phyloP scores from a whole-genome alignment of 225 moss, liverwort and hornwort genomes.

The Pseudoscleropodium purum region DNA sequence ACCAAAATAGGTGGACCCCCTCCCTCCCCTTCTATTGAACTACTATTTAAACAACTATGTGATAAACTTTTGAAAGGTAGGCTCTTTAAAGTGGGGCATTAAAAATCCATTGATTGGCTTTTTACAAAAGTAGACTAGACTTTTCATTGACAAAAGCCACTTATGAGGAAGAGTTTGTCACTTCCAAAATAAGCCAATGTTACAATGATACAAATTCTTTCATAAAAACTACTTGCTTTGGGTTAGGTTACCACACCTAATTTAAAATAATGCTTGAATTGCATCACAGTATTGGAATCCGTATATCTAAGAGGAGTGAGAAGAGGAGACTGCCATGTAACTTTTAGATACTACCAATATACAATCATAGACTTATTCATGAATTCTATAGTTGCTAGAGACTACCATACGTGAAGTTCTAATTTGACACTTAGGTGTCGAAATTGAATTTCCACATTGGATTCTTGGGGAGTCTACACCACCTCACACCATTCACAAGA shows the following conservation, averaged over 20 bases:
- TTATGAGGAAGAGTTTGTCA: background rate
- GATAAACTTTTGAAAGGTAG: background rate
- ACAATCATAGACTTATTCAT: too few relatives aligned
- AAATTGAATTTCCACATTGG: too few relatives aligned
- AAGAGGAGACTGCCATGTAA: too few relatives aligned
- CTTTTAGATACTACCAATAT: too few relatives aligned
- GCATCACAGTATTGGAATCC: background rate
- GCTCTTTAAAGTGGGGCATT: background rate
- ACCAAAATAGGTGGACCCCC: fast-evolving
- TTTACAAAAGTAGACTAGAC: fast-evolving
- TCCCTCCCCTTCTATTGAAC: background rate
- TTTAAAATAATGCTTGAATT: too few relatives aligned
- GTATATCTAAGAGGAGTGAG: fast-evolving
- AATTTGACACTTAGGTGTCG: too few relatives aligned
- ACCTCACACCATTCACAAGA: too few relatives aligned
- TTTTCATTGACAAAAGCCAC: background rate
- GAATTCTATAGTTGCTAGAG: too few relatives aligned
- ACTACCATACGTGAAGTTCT: too few relatives aligned
- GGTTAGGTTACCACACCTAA: background rate
- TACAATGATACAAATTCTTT: background rate
- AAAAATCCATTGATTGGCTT: background rate
- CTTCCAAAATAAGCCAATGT: fast-evolving
- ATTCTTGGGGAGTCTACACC: too few relatives aligned
- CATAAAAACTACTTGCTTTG: background rate
- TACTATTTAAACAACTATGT: background rate